Base-by-base conservation (phyloP, 805 yeast species). In the Monosporozyma solicola region DNA sequence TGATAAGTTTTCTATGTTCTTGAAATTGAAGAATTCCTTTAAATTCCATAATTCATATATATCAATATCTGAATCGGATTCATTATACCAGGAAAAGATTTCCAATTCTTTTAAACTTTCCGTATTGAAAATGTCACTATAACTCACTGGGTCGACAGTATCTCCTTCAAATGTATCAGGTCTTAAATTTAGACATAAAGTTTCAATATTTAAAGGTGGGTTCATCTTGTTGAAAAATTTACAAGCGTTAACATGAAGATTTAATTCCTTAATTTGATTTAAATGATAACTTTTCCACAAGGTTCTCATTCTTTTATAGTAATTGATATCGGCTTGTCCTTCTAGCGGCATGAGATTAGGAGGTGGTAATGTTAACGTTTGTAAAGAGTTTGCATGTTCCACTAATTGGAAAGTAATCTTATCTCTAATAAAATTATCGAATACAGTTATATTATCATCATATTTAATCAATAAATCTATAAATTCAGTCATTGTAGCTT, bases 1-100 rank as follows among this genome's bases (percentile, higher is more conserved):
- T 1, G 72, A 63, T 16, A 72, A 56, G 29, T 63, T 67, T 51
- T 66, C 64, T 6, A 73, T 54, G 37, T 65, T 59, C 4, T 48
- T 54, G 48, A 72, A 73, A 7, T 59, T 58, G 16, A 59, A 62
- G 51, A 70, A 67, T 32, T 66, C 68, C 50, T 59, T 54, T 25
- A 68, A 51, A 13, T 55, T 58, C 64, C 66, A 67, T 37, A 54
- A 24, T 13, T 55, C 54, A 53, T 64, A 65, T 35, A 65, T 39
- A 43, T 61, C 55, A 8, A 51, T 8, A 32, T 56, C 57, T 3
- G 53, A 9, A n/a, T 55, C 55, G 13, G 27, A 49, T 15, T 49
- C 47, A 47, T 65, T 68, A 54, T 64, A 70, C 76, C 76, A 73
- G 7, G 75, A 72, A 10, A 71, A 60, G 9, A 73, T 61, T 13